These are phyloP conservation scores for Pittosporum tobira DNA, from an alignment of 129 eudicot species.

Conservation along the genomic window DNA sequence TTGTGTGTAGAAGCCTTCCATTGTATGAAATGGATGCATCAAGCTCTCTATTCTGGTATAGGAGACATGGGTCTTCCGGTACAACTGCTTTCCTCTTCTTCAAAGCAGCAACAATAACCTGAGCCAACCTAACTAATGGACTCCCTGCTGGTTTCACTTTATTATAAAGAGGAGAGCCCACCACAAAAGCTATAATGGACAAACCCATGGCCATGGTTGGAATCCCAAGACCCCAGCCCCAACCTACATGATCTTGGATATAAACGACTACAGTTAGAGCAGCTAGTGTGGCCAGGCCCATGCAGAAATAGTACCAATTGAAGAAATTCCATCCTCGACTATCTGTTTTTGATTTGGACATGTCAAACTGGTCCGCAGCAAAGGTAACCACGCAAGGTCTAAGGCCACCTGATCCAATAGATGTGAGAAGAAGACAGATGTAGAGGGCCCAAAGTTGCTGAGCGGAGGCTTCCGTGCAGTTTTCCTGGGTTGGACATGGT, in stretches of 20 bases:
- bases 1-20: constrained; percentile 65
- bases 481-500: constrained; percentile 64
- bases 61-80: constrained; percentile 27
- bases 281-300: constrained; percentile 65
- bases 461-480: constrained; percentile 79
- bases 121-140: constrained; percentile 66
- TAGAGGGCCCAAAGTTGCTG: constrained; percentile 65
- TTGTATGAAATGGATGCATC: constrained; percentile 56
- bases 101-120: constrained; percentile 63
- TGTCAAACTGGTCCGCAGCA: constrained; percentile 91
- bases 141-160: constrained; percentile 78
- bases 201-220: constrained; percentile 73
- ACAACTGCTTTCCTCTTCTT: constrained; percentile 48
- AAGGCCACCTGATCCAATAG: constrained; percentile 73
- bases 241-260: constrained; percentile 62
- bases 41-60: constrained; percentile 54
- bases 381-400: constrained; percentile 87
- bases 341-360: constrained; percentile 51
- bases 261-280: constrained; percentile 82
- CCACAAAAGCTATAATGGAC: constrained; percentile 49
- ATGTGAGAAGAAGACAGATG: constrained; percentile 57
- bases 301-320: constrained; percentile 80
- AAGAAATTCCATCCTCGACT: constrained; percentile 64
- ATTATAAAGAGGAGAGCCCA: constrained; percentile 50
- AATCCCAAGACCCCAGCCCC: constrained; percentile 87